Evolutionary conservation across 2,329 filamentous ascomycete genomes (phyloP).

Genomic region (Nemania sp.): DNA sequence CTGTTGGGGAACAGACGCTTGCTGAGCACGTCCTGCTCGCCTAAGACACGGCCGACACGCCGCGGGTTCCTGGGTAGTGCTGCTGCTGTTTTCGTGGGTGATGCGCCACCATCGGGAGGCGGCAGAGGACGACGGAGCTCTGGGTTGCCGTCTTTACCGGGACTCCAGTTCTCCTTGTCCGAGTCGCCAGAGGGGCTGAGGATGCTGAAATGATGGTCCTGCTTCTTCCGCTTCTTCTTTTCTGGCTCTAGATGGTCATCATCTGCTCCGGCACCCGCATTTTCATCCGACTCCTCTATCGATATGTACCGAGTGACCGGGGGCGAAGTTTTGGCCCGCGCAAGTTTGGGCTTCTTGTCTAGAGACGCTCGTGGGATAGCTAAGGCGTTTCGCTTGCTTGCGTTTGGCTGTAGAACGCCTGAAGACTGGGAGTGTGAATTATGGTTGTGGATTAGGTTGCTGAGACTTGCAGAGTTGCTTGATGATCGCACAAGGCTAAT

Average conservation of each 20-base stretch:
- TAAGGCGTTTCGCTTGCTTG: conserved; percentile 65
- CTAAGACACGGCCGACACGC: conserved; percentile 46
- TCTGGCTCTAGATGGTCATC: conserved; percentile 29
- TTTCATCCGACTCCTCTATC: conserved; percentile 29
- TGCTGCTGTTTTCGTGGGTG: conserved; percentile 10
- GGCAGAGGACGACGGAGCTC: conserved; percentile 11
- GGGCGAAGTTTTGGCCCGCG: conserved; percentile 54
- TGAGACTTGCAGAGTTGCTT: conserved; percentile 54
- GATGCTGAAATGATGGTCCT: conserved; percentile 47
- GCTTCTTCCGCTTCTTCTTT: conserved; percentile 42
- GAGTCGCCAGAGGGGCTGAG: conserved; percentile 66
- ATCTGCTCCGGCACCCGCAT: conserved; percentile 32
- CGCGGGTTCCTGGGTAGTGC: conserved; percentile 42
- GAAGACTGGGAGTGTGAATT: conserved; percentile 10
- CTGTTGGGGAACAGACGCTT: conserved; percentile 36
- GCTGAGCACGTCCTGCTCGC: conserved; percentile 44
- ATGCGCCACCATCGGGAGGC: background rate
- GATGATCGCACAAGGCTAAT: conserved; percentile 80
- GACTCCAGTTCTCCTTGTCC: conserved; percentile 92
- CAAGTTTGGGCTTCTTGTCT: conserved; percentile 66
- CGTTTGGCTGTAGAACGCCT: conserved; percentile 55
- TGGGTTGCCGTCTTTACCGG: conserved; percentile 51
- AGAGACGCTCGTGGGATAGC: conserved; percentile 36
- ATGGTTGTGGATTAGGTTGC: conserved; percentile 41
- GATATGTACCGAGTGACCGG: conserved; percentile 19